These are phyloP conservation scores for Posidonia oceanica DNA, from an alignment of 116 monocot genomes.

Conservation along the genomic window DNA sequence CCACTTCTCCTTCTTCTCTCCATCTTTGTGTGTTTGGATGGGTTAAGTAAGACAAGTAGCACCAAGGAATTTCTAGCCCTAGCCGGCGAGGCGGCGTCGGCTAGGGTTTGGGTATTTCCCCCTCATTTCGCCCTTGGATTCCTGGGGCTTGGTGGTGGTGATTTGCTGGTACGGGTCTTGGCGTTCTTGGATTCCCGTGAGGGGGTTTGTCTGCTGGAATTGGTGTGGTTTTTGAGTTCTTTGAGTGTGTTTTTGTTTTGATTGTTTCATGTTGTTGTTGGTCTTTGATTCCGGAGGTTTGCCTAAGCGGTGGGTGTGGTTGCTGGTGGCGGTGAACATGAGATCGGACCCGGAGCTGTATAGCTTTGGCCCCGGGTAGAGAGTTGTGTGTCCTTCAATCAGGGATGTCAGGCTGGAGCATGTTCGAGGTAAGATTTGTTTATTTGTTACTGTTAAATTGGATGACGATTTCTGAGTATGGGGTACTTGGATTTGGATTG, in stretches of 20 bases:
- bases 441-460: too few species aligned
- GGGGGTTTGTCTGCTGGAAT: too few species aligned
- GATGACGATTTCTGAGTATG: too few species aligned
- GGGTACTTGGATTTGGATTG: too few species aligned
- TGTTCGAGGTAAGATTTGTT: constrained; percentile 16
- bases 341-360: constrained; percentile 5
- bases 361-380: neutral
- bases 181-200: too few species aligned
- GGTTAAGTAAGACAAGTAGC: too few species aligned
- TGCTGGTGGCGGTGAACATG: constrained; percentile 8
- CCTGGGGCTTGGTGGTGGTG: neutral
- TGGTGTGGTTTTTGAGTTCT: neutral
- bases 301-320: too few species aligned
- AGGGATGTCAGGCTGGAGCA: constrained; percentile 20
- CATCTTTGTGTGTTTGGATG: too few species aligned
- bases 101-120: neutral
- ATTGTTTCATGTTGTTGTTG: too few species aligned
- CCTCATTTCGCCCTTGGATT: neutral
- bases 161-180: neutral
- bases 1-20: neutral
- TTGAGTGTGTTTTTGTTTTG: too few species aligned
- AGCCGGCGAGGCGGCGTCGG: neutral
- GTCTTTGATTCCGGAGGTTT: neutral
- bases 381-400: neutral
- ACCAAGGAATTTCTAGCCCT: too few species aligned